Evolutionary conservation across 2,329 filamentous ascomycete genomes (phyloP).

Genomic region (Sporothrix brasiliensis): DNA sequence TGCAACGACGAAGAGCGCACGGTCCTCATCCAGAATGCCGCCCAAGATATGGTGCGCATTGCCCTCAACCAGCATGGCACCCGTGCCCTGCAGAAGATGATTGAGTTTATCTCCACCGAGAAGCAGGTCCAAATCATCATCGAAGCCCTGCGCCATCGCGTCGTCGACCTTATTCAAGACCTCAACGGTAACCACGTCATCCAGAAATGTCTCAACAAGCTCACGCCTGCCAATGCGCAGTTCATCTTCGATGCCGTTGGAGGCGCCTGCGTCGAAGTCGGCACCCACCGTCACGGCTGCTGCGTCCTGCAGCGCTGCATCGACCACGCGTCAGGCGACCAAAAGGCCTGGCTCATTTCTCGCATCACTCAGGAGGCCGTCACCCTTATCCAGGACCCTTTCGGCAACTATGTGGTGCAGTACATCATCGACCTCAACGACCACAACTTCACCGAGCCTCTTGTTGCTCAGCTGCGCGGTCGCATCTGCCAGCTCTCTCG

Average conservation of each 20-base stretch:
- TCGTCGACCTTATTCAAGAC: slow-evolving; percentile 94
- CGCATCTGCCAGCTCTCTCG: slow-evolving; percentile 74
- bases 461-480: slow-evolving; percentile 78
- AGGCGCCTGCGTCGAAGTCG: slow-evolving; percentile 81
- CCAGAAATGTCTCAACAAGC: slow-evolving; percentile 97
- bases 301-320: slow-evolving; percentile 98
- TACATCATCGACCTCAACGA: slow-evolving; percentile 97
- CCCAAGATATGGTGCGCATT: slow-evolving; percentile 85
- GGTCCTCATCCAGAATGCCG: slow-evolving; percentile 85
- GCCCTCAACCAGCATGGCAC: slow-evolving; percentile 97
- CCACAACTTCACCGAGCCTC: slow-evolving; percentile 80
- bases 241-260: slow-evolving; percentile 98
- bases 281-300: slow-evolving; percentile 95
- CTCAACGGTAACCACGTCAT: slow-evolving; percentile 99
- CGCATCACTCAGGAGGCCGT: slow-evolving; percentile 90
- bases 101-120: slow-evolving; percentile 86
- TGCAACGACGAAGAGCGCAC: slow-evolving; percentile 95
- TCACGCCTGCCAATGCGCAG: slow-evolving; percentile 78
- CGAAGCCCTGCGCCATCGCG: slow-evolving; percentile 75
- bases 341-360: slow-evolving; percentile 83
- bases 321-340: slow-evolving; percentile 87
- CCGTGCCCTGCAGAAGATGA: slow-evolving; percentile 98
- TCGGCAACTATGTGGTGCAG: slow-evolving; percentile 98
- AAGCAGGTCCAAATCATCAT: slow-evolving; percentile 89
- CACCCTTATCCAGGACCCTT: slow-evolving; percentile 89